These are phyloP conservation scores for Malus hybrid DNA, from an alignment of 331 rosid species.

Conservation along the genomic window DNA sequence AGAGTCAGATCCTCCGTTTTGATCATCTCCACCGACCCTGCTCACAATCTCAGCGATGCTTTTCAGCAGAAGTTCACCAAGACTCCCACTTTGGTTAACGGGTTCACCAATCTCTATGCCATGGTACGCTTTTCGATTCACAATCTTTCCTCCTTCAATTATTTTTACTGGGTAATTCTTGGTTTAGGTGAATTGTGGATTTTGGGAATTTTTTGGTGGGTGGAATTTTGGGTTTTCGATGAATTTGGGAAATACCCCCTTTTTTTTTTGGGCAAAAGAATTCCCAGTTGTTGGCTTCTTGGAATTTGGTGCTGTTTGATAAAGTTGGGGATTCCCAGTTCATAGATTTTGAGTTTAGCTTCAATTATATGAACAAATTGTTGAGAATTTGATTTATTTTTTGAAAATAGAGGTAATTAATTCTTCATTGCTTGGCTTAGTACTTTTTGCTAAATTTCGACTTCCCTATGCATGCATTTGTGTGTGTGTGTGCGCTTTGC, in stretches of 20 bases:
- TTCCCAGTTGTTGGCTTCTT: neutral
- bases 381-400: neutral
- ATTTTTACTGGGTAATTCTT: neutral
- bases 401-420: neutral
- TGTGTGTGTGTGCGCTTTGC: neutral
- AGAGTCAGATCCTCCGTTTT: constrained; percentile 77
- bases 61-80: constrained; percentile 92
- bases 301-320: neutral
- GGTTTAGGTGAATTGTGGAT: neutral
- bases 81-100: constrained; percentile 82
- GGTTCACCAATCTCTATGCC: constrained; percentile 86
- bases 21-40: constrained; percentile 97
- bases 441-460: neutral
- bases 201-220: neutral
- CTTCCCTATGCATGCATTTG: neutral
- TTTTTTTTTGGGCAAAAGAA: neutral
- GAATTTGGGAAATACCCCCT: neutral
- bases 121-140: constrained; percentile 38
- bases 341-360: neutral
- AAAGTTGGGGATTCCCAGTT: neutral
- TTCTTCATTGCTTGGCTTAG: neutral
- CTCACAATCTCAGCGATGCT: constrained; percentile 98
- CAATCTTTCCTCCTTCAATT: neutral
- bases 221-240: neutral
- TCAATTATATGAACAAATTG: neutral